phyloP scores from a whole-genome alignment of 2,329 filamentous ascomycete species.

The Phaeophleospora eucalypticola region DNA sequence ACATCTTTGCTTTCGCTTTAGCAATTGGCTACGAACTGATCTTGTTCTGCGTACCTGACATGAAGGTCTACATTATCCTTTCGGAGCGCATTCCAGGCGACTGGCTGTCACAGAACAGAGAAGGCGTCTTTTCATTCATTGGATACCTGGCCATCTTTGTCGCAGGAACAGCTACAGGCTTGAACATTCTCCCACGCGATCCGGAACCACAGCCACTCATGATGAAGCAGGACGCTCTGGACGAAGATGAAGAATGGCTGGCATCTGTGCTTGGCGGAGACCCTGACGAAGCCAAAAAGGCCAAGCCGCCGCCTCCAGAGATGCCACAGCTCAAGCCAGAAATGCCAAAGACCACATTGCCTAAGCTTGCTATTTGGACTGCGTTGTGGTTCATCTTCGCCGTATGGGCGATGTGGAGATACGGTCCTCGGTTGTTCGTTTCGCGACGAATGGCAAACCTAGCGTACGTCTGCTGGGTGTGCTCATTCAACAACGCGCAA shows the following conservation, averaged over 20 bases:
- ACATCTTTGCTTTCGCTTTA: slow-evolving; percentile 66
- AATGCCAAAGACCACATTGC: slow-evolving; percentile 25
- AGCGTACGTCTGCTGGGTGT: slow-evolving; percentile 88
- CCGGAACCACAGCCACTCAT: slow-evolving; percentile 21
- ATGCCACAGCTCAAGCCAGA: slow-evolving; percentile 24
- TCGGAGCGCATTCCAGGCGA: slow-evolving; percentile 65
- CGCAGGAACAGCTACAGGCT: slow-evolving; percentile 77
- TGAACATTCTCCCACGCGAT: slow-evolving; percentile 66
- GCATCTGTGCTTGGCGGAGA: slow-evolving; percentile 30
- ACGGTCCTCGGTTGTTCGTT: slow-evolving; percentile 70
- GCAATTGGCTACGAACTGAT: slow-evolving; percentile 67
- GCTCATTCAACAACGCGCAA: slow-evolving; percentile 85
- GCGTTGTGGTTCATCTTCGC: slow-evolving; percentile 69
- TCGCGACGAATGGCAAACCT: slow-evolving; percentile 89
- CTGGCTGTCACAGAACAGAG: slow-evolving; percentile 82
- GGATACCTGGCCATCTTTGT: slow-evolving; percentile 96
- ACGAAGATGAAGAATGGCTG: slow-evolving; percentile 36
- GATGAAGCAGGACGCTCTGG: slow-evolving; percentile 23
- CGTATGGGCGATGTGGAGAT: slow-evolving; percentile 61
- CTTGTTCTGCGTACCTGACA: slow-evolving; percentile 65
- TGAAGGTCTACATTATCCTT: slow-evolving; percentile 78
- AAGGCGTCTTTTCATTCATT: slow-evolving; percentile 90
- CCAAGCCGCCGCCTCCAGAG: slow-evolving; percentile 15
- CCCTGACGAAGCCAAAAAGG: slow-evolving; percentile 10
- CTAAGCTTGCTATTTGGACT: slow-evolving; percentile 61